A percentile compares a stretch with the other conserved stretches of the same genome.
phyloP scores from a whole-genome alignment of 2,329 filamentous ascomycete species.

The Xylaria sp. region DNA sequence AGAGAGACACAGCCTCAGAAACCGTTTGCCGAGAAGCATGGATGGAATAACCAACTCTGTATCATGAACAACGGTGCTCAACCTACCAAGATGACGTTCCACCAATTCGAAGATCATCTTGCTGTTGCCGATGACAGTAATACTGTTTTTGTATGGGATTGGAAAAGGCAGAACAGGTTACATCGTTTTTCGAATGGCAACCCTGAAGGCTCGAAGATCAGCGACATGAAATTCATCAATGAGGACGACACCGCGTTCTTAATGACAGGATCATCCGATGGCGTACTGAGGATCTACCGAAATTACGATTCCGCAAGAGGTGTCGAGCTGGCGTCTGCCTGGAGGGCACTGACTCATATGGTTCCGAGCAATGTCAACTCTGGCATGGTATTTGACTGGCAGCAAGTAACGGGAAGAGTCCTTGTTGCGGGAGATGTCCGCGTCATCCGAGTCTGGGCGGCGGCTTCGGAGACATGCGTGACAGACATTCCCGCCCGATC shows the following conservation, averaged over 20 bases:
- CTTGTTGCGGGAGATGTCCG: conserved; percentile 97
- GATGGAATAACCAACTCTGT: conserved; percentile 82
- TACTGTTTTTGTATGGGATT: conserved; percentile 93
- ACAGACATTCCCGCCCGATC: conserved; percentile 95
- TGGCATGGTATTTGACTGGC: conserved; percentile 98
- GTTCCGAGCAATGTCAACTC: conserved; percentile 94
- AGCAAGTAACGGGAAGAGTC: conserved; percentile 94
- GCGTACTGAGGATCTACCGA: conserved; percentile 91
- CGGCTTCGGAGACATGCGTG: conserved; percentile 89
- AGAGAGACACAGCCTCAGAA: conserved; percentile 94
- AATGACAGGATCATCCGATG: conserved; percentile 95
- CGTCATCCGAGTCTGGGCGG: conserved; percentile 96
- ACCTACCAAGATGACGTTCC: conserved; percentile 92
- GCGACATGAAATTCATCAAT: conserved; percentile 96
- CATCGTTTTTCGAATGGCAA: conserved; percentile 95
- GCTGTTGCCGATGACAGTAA: conserved; percentile 94
- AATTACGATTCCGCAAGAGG: conserved; percentile 84
- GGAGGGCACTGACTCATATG: conserved; percentile 92
- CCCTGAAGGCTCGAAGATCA: conserved; percentile 88
- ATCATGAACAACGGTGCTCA: conserved; percentile 91
- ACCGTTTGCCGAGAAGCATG: conserved; percentile 82
- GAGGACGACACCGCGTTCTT: conserved; percentile 96
- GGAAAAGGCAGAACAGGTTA: conserved; percentile 79
- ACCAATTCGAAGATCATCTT: conserved; percentile 97
- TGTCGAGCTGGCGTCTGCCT: conserved; percentile 88